phyloP scores from a whole-genome alignment of 2,329 filamentous ascomycete genomes.

The Cadophora malorum region DNA sequence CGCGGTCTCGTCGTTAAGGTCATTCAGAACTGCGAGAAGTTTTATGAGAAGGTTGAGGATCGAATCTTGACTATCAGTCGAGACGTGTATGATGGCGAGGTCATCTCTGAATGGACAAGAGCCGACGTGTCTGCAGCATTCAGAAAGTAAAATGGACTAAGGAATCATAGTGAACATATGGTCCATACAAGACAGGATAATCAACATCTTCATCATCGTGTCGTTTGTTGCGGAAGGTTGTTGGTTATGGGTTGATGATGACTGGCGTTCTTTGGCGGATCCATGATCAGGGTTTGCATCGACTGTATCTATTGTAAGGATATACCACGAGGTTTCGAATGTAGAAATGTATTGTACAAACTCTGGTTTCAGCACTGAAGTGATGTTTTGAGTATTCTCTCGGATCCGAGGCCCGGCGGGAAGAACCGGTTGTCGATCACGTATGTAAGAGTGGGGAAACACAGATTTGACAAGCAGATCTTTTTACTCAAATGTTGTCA shows the following conservation, averaged over 20 bases:
- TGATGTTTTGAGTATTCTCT: not conserved
- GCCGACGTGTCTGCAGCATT: constrained; percentile 68
- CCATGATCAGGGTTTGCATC: constrained; percentile 13
- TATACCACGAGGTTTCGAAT: constrained; percentile 29
- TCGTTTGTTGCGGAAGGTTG: not conserved
- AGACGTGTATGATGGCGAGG: constrained; percentile 69
- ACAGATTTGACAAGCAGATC: not conserved
- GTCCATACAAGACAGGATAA: constrained; percentile 18
- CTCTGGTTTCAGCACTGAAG: not conserved
- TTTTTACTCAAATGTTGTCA: not conserved
- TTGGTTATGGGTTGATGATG: constrained; percentile 14
- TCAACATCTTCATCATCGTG: constrained; percentile 14
- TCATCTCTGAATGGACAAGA: constrained; percentile 70
- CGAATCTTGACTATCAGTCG: constrained; percentile 65
- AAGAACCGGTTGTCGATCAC: constrained; percentile 21
- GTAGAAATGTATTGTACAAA: constrained; percentile 14
- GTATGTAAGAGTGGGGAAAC: constrained; percentile 13
- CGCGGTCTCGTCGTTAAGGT: constrained; percentile 63
- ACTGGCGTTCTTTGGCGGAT: constrained; percentile 19
- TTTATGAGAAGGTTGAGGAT: constrained; percentile 66
- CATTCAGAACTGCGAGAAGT: constrained; percentile 65
- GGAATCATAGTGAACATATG: not conserved
- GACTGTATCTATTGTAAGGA: constrained; percentile 30
- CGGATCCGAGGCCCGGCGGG: constrained; percentile 17
- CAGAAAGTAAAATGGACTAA: constrained; percentile 35